phyloP scores from a whole-genome alignment of 108 stramenopile genomes.

The Cylindrotheca closterium region DNA sequence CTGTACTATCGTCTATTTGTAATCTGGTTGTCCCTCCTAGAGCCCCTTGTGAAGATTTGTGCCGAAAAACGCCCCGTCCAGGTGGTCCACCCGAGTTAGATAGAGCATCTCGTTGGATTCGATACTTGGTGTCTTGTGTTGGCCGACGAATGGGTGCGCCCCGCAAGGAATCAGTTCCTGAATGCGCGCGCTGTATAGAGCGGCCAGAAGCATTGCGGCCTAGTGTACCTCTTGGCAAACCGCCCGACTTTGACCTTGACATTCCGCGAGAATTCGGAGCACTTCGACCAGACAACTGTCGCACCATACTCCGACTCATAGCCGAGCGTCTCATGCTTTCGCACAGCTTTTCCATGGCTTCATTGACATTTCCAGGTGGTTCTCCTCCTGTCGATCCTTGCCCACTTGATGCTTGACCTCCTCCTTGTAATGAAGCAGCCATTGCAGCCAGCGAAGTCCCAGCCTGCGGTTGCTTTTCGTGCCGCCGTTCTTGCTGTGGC shows the following conservation, averaged over 20 bases:
- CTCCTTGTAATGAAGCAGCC: neutral
- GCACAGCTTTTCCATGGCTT: conserved; percentile 52
- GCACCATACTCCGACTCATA: conserved; percentile 50
- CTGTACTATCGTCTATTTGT: conserved; percentile 16
- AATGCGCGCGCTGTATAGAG: conserved; percentile 3
- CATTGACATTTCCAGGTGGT: conserved; percentile 12
- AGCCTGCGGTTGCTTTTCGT: neutral
- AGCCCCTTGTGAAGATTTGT: conserved; percentile 11
- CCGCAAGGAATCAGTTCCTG: neutral
- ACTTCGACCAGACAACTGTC: conserved; percentile 33
- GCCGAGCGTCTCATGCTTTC: conserved; percentile 56
- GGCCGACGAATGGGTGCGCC: conserved; percentile 19
- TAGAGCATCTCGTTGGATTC: conserved; percentile 16
- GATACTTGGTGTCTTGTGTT: conserved; percentile 16
- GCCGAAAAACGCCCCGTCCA: conserved; percentile 13
- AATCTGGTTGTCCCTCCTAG: conserved; percentile 15
- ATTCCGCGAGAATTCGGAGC: neutral
- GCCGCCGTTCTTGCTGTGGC: neutral
- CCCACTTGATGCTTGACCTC: neutral
- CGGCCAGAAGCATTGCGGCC: neutral
- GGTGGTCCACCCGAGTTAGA: neutral
- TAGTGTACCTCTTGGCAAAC: neutral
- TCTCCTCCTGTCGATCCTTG: neutral
- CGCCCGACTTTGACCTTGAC: neutral
- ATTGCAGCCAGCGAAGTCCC: neutral